Base-by-base conservation (phyloP, 331 rosid species). In the Ulmus americana region DNA sequence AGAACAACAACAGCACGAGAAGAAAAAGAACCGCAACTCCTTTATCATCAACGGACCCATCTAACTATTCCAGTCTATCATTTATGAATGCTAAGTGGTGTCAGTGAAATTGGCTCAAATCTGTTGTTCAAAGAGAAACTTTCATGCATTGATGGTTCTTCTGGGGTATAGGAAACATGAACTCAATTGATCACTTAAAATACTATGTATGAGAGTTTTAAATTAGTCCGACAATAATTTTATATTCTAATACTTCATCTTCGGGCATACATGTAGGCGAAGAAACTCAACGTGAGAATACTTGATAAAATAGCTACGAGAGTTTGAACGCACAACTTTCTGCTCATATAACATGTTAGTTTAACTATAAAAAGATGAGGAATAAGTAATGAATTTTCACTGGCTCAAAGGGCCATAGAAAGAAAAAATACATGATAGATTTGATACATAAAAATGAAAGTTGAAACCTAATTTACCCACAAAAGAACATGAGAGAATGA, bases 401-500 rank as follows among this genome's bases (percentile, higher is more conserved):
- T 55, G 12, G 60, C 60, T 55, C 60, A 35, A 55, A 8, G 60
- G 43, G 35, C 35, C 1, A 28, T 42, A 55, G 10, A 4, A 53
- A 53, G 60, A 22, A 55, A 55, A 55, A 55, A 6, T 52, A 18
- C 39, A 52, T 6, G 57, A 52, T 6, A 52, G 16, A 52, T 52
- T 52, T 12, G 53, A 45, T 53, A 44, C 55, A 61, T 10, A 35
- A 39, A 14, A 61, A 67, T 14, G 59, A 66, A 49, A 39, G 38
- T 28, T 20, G 43, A 35, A 5, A 39, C 45, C 48, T n/a, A 20
- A 65, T 58, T 73, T 52, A 8, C 63, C 42, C 8, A 9, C 8
- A 54, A 65, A 58, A 73, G 38, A 65, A 65, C 76, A 76, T 46
- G 63, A 80, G 96, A 85, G 94, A 85, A 88, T 88, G 84, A 85